A percentile compares a stretch with the other conserved stretches of the same genome.
Conservation (phyloP, 163 green algal species). For the Chlamydomonas reinhardtii region DNA sequence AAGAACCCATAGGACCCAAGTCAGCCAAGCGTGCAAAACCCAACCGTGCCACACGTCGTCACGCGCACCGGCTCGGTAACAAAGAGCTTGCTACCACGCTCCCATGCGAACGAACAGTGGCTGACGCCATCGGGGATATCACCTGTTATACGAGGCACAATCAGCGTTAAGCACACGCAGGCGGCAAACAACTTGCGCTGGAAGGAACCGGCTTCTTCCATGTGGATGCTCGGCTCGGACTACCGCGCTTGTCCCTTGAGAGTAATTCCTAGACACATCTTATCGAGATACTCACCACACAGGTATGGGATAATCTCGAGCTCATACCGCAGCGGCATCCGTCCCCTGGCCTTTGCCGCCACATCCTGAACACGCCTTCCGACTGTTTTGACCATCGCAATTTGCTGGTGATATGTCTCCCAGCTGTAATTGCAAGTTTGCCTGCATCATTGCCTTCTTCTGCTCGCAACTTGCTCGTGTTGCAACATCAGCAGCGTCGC, state of each 20-base stretch:
- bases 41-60: too few species aligned
- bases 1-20: too few species aligned
- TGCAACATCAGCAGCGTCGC: too few species aligned
- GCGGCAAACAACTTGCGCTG: background rate
- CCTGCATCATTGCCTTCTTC: too few species aligned
- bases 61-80: constrained; percentile 65
- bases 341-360: constrained; percentile 58
- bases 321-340: constrained; percentile 63
- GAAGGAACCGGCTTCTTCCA: background rate
- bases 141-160: background rate
- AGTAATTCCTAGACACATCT: background rate
- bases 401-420: too few species aligned
- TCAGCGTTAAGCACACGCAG: background rate
- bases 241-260: background rate
- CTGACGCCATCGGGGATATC: constrained; percentile 65
- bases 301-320: constrained; percentile 71
- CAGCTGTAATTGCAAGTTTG: too few species aligned
- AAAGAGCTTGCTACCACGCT: constrained; percentile 71
- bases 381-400: constrained; percentile 45
- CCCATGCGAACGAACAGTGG: constrained; percentile 64
- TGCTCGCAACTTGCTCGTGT: too few species aligned
- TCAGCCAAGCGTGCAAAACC: too few species aligned
- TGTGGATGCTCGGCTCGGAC: background rate
- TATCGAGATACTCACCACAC: constrained; percentile 32
- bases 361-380: constrained; percentile 51